phyloP scores from a whole-genome alignment of 495 filamentous ascomycete species.

The Annulohypoxylon moriforme region DNA sequence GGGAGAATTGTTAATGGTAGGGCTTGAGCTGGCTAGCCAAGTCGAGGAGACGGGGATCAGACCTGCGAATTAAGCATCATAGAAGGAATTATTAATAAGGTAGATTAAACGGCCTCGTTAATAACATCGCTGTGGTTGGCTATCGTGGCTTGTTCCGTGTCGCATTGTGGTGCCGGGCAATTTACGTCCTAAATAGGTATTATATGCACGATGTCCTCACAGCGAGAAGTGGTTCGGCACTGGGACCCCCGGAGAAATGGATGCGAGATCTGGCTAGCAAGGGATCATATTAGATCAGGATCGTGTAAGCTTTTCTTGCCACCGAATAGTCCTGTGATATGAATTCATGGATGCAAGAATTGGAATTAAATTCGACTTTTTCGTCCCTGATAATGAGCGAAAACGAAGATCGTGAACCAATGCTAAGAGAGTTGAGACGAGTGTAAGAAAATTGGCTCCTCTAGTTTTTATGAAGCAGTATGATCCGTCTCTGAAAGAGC shows the following conservation, averaged over 20 bases:
- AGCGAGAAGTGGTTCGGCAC: constrained; percentile 24
- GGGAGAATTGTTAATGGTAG: constrained; percentile 16
- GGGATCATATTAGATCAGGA: constrained; percentile 9
- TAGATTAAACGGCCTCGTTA: constrained; percentile 30
- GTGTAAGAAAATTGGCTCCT: not conserved
- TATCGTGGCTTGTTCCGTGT: constrained; percentile 18
- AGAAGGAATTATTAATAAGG: constrained; percentile 19
- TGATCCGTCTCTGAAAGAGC: not conserved
- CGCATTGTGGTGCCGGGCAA: constrained; percentile 23
- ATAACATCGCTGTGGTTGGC: constrained; percentile 28
- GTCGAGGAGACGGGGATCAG: constrained; percentile 6
- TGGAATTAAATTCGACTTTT: constrained; percentile 2
- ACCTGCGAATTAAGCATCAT: constrained; percentile 20
- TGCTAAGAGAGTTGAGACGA: not conserved
- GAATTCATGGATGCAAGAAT: not conserved
- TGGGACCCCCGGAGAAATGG: constrained; percentile 36
- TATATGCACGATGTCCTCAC: constrained; percentile 35
- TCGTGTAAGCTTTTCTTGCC: constrained; percentile 4
- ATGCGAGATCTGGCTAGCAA: constrained; percentile 35
- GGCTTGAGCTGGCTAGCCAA: constrained; percentile 28
- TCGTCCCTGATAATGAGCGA: not conserved
- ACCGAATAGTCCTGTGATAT: constrained; percentile 10
- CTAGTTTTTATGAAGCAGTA: not conserved
- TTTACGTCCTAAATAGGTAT: constrained; percentile 32
- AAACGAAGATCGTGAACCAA: not conserved